Percentiles rank a stretch among this genome's conserved stretches.
These are phyloP conservation scores for Vinca minor DNA, from an alignment of 257 asterid species.

Conservation along the genomic window DNA sequence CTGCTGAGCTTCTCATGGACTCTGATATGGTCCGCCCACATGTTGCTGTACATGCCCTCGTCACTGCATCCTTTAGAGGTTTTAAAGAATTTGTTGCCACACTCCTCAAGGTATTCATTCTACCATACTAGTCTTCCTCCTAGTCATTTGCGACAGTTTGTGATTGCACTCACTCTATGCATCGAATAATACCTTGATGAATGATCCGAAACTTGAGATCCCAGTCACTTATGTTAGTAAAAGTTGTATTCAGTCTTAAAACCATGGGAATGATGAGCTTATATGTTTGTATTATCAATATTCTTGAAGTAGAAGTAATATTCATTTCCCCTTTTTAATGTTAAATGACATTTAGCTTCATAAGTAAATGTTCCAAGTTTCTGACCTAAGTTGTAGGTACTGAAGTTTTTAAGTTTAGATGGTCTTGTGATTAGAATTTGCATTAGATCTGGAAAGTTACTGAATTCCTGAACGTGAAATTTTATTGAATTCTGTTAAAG, in stretches of 20 bases:
- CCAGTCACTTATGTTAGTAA: too few species aligned
- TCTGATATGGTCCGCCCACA: conserved; percentile 61
- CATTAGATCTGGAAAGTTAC: not conserved
- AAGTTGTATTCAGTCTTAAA: too few species aligned
- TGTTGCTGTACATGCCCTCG: conserved; percentile 64
- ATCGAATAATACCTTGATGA: too few species aligned
- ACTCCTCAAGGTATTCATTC: conserved; percentile 45
- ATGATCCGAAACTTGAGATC: too few species aligned
- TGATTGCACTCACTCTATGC: too few species aligned
- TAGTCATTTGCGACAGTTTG: not conserved
- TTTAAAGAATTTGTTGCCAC: conserved; percentile 40
- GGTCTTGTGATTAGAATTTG: not conserved
- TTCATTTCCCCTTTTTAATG: not conserved
- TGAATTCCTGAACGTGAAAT: not conserved
- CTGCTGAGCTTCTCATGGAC: conserved; percentile 59
- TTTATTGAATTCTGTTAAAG: not conserved
- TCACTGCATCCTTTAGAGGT: conserved; percentile 59
- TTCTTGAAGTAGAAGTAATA: not conserved
- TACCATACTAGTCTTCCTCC: not conserved
- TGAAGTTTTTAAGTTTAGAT: not conserved
- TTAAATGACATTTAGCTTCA: not conserved
- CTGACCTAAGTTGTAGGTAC: not conserved
- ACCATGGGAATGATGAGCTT: not conserved
- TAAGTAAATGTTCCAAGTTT: not conserved
- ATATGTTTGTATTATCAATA: not conserved